Base-by-base conservation (phyloP, 148 eudicot genomes). In the Vaccinium macrocarpon region DNA sequence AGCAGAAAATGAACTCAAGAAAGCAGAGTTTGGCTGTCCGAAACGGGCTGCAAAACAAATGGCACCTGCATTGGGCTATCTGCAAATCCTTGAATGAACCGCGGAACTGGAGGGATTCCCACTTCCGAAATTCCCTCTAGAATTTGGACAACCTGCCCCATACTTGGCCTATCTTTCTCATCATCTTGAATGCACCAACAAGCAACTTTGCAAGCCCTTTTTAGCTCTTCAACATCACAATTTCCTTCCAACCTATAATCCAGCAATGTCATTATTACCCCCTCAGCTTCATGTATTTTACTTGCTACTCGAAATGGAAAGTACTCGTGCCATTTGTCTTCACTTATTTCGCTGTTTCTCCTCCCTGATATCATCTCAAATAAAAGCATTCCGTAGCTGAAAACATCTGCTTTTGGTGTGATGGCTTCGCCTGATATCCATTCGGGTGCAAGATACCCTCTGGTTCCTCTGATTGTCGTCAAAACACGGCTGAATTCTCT, bases 101-200 rank as follows among this genome's bases (percentile, higher is more conserved):
- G 18, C 72, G 15, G 72, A 25, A 25, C 32, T 3, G 73, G 73
- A 27, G 73, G 38, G 18, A 27, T 68, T 68, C 5, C 38, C 25
- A 68, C 73, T 27, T 68, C 73, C 7, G 38, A 68, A 27, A 68
- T 6, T 13, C 73, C 35, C 73, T 68, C 38, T 68, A 68, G 73
- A 68, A 68, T 68, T 68, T 25, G 73, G 16, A 66, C 73, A 68
- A 68, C 38, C 38, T 27, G 38, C 73, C 38, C 35, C 73, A 68
- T 68, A 68, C 73, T 27, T 68, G 38, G 73, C 73, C 73, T 68
- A 27, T 12, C 73, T 16, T 68, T 68, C 16, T 68, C 35, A 27
- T 25, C 73, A 68, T 64, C 71, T 64, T 68, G 73, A 68, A 68
- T 68, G 73, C 35, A 25, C 73, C 73, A 25, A 25, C 73, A 68